Percentiles rank a stretch among this genome's conserved stretches.
Evolutionary conservation across 768 basidiomycete genomes (phyloP).

Genomic region (Tylopilus sp.): DNA sequence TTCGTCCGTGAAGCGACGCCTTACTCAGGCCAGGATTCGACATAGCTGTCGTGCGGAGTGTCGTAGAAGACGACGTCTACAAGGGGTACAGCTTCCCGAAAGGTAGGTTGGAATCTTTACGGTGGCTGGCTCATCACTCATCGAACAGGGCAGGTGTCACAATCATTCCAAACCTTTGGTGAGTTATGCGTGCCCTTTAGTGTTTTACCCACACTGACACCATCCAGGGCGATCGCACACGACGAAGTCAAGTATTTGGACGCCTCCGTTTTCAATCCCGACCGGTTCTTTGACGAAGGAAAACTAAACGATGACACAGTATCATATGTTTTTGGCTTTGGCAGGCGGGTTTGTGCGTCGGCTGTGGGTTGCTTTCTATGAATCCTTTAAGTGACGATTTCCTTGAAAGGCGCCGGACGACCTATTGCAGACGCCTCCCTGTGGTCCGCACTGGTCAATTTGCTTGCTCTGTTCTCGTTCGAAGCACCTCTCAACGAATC

Average conservation of each 20-base stretch:
- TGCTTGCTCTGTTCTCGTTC: constrained; percentile 8
- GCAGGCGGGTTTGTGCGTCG: constrained; percentile 7
- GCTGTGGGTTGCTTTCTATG: neutral
- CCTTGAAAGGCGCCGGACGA: constrained; percentile 4
- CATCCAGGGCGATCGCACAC: constrained; percentile 4
- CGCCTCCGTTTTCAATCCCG: constrained; percentile 1
- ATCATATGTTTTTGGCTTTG: neutral
- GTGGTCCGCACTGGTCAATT: constrained; percentile 1
- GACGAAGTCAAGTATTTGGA: constrained; percentile 5
- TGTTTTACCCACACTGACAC: neutral
- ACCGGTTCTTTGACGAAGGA: constrained; percentile 9
- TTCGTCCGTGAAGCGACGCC: neutral
- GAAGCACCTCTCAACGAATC: constrained; percentile 2
- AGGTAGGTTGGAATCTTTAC: neutral
- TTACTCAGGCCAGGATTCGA: neutral
- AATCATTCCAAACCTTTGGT: constrained; percentile 10
- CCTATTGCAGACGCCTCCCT: constrained; percentile 1
- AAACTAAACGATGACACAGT: constrained; percentile 8
- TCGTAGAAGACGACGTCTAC: constrained; percentile 6
- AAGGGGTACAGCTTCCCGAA: constrained; percentile 10
- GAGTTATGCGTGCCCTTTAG: neutral
- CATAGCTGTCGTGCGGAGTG: constrained; percentile 6
- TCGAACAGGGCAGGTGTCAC: neutral
- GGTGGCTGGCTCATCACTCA: neutral
- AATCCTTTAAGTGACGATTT: neutral